Evolutionary conservation across 331 rosid species (phyloP), one percentile per base, ranked within the genome.

Genomic region (Cydonia oblonga): DNA sequence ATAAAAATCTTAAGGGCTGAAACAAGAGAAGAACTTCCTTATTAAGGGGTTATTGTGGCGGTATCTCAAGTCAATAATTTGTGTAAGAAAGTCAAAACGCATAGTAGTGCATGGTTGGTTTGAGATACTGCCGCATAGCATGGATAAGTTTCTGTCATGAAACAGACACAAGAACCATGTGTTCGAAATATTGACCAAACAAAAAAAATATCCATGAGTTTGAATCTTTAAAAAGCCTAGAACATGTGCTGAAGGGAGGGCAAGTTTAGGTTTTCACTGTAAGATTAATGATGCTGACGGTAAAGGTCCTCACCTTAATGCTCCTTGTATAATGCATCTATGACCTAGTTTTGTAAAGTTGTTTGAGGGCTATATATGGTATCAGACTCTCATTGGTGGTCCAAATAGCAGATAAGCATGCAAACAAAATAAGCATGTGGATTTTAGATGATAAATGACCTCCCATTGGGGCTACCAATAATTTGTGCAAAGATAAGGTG

Each of bases 41-140:
- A 46, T 2, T 5, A 46, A 9, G 5, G 9, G n/a, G 53, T 46
- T 7, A 46, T 1, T 46, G n/a, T 16, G 0, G 0, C 9, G n/a
- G n/a, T 5, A 16, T 46, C 9, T 16, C 9, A 46, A 16, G 3
- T 46, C n/a, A 46, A 46, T 16, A 3, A 6, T 2, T 46, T 0
- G 0, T 4, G 19, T 44, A 14, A 44, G 0, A 5, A 0, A 0
- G 3, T 46, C 5, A 15, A 5, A 15, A 46, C 0, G 8, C 53
- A 15, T 5, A 15, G 5, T 15, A 46, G 0, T 46, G 3, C 9
- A 2, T 46, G 20, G 2, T 46, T 46, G 7, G 2, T 1, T 22
- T 22, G 8, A 22, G 62, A 11, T 56, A 23, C 7, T 19, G n/a
- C n/a, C n/a, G n/a, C n/a, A n/a, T n/a, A n/a, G n/a, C n/a, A n/a